Conservation (phyloP, 2,329 filamentous ascomycete genomes). For the Pseudophaeomoniella oleicola region DNA sequence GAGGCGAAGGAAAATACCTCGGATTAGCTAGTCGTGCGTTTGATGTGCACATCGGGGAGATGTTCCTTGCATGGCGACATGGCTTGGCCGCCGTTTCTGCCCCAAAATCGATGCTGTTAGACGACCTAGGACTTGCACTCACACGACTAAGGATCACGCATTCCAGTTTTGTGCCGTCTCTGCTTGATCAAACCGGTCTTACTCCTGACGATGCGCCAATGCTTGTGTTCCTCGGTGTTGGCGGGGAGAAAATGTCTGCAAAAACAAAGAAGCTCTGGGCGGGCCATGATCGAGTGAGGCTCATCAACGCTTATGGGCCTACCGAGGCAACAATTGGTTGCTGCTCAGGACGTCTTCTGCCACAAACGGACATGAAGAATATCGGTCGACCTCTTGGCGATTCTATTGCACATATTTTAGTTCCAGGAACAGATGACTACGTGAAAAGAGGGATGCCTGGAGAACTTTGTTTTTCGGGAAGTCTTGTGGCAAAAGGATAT, state of each 20-base stretch:
- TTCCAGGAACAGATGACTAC: constrained; percentile 47
- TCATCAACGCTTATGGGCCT: constrained; percentile 20
- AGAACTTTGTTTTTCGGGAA: constrained; percentile 63
- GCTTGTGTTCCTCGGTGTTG: background rate
- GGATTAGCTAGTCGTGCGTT: background rate
- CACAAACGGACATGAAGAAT: constrained; percentile 12
- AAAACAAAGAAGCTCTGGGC: background rate
- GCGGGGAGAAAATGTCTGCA: background rate
- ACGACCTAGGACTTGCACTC: background rate
- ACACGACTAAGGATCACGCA: background rate
- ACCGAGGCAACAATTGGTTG: constrained; percentile 21
- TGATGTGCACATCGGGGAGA: background rate
- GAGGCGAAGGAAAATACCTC: background rate
- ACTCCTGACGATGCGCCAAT: background rate
- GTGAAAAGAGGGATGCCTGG: constrained; percentile 50
- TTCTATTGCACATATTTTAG: constrained; percentile 56
- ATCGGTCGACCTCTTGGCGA: constrained; percentile 57
- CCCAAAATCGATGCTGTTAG: background rate
- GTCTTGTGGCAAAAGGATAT: constrained; percentile 58
- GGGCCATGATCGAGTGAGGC: background rate
- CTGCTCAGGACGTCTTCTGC: constrained; percentile 19
- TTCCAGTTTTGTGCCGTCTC: background rate
- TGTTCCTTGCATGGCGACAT: background rate
- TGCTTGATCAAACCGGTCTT: background rate
- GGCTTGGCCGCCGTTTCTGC: background rate